Evolutionary conservation across 2,329 filamentous ascomycete genomes (phyloP), one percentile per base, ranked within the genome.

Genomic region (Aspergillus glaucus): DNA sequence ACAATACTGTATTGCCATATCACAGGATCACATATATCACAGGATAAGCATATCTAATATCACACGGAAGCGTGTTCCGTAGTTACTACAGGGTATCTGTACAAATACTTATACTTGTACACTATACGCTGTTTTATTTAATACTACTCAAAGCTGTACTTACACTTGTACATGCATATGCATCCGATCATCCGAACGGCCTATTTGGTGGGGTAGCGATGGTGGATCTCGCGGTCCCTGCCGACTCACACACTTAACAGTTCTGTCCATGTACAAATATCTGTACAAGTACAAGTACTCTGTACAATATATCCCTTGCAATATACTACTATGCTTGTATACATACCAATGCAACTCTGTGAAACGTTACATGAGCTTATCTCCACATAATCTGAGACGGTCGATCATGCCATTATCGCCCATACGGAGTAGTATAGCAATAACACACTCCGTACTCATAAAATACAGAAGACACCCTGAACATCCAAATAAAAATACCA

Each of bases 301-400:
- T 9, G 26, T 28, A 30, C 26, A 12, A 12, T 12, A 30, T 30
- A 30, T 30, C 26, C 26, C 26, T 30, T 30, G 10, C 26, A 30
- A 30, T 30, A 28, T 22, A 22, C 22, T 22, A 22, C 22, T 22
- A 19, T 34, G 43, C 9, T 44, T 28, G 34, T 44, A 34, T 32
- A 19, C 56, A 54, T 55, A 41, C 50, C 49, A 50, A 49, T 54
- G 50, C 55, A 30, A 30, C 26, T 30, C 26, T 54, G 62, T 66
- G 64, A 62, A 65, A 66, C 62, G 61, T 65, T 59, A 57, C 62
- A 64, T 62, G 62, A 64, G 63, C 62, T 65, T 63, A 66, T 65
- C 63, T 63, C 62, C 63, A 64, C 60, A 62, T 58, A 58, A 65
- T 62, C 62, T 66, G 61, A 63, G 61, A 49, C 56, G 63, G 54